These are phyloP conservation scores for Aureobasidium sp. DNA, from an alignment of 2,329 filamentous ascomycete genomes.

Conservation along the genomic window DNA sequence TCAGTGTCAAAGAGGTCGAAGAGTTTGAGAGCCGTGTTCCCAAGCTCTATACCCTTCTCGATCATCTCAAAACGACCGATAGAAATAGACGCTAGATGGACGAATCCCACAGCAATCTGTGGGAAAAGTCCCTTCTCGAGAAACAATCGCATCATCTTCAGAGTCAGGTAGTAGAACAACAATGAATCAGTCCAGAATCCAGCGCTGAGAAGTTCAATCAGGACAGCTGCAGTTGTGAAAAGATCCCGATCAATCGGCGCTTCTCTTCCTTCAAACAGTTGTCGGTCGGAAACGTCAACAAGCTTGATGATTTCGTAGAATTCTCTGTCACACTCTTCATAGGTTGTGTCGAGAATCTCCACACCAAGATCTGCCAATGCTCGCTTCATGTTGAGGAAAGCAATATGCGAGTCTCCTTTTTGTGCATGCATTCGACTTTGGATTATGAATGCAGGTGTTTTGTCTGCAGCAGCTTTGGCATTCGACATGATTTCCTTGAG, in stretches of 20 bases:
- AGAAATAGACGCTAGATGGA: constrained; percentile 62
- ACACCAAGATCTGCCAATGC: constrained; percentile 66
- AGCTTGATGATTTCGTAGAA: constrained; percentile 48
- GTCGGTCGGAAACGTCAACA: constrained; percentile 32
- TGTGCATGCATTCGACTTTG: constrained; percentile 73
- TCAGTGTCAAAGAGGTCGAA: constrained; percentile 56
- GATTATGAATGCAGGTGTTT: constrained; percentile 75
- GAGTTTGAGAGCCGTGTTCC: constrained; percentile 55
- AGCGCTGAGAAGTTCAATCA: constrained; percentile 62
- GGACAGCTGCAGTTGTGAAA: constrained; percentile 59
- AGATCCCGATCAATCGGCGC: constrained; percentile 47
- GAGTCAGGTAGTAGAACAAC: constrained; percentile 63
- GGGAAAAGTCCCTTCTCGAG: constrained; percentile 58
- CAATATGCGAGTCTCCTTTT: constrained; percentile 61
- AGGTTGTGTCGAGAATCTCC: constrained; percentile 58
- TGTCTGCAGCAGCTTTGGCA: constrained; percentile 67
- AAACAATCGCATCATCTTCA: constrained; percentile 62
- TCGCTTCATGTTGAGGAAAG: constrained; percentile 62
- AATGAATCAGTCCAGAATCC: constrained; percentile 68
- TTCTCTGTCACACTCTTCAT: constrained; percentile 68
- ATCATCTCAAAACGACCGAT: constrained; percentile 65
- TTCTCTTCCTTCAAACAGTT: constrained; percentile 32
- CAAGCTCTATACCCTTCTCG: constrained; percentile 59
- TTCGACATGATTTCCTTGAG: constrained; percentile 63
- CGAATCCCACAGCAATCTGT: constrained; percentile 61